phyloP scores from a whole-genome alignment of 2,329 filamentous ascomycete species.

The Sclerotinia minor region DNA sequence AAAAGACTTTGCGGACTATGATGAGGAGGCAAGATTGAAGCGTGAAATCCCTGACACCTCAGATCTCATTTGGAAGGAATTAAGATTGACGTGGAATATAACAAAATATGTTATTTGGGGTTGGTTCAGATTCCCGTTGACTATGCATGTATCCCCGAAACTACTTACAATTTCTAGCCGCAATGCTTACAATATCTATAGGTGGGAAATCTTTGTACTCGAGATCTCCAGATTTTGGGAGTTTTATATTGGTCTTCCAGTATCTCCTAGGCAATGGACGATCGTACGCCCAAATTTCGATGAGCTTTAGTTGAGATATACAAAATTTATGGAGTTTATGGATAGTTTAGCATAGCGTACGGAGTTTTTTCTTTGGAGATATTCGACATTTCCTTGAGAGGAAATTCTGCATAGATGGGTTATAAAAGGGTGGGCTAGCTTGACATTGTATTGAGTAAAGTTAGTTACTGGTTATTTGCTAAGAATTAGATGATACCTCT shows the following conservation, averaged over 20 bases:
- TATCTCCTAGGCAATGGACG: slow-evolving; percentile 57
- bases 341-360: slow-evolving; percentile 16
- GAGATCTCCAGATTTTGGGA: slow-evolving; percentile 58
- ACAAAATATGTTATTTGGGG: slow-evolving; percentile 65
- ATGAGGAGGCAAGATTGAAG: slow-evolving; percentile 37
- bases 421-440: background rate
- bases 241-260: slow-evolving; percentile 63
- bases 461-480: background rate
- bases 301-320: slow-evolving; percentile 43
- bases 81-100: slow-evolving; percentile 61
- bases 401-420: background rate
- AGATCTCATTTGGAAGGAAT: slow-evolving; percentile 65
- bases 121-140: slow-evolving; percentile 69
- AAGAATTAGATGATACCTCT: background rate
- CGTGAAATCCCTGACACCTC: slow-evolving; percentile 45
- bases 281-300: slow-evolving; percentile 41
- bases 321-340: slow-evolving; percentile 2
- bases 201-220: slow-evolving; percentile 52
- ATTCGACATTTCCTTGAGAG: background rate
- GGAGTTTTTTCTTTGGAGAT: slow-evolving; percentile 20
- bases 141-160: slow-evolving; percentile 57
- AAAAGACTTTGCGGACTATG: slow-evolving; percentile 47
- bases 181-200: slow-evolving; percentile 37
- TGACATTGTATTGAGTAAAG: background rate
- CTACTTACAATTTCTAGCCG: background rate